phyloP scores from a whole-genome alignment of 192 early-diverging fungal species.

The Umbelopsis isabellina region DNA sequence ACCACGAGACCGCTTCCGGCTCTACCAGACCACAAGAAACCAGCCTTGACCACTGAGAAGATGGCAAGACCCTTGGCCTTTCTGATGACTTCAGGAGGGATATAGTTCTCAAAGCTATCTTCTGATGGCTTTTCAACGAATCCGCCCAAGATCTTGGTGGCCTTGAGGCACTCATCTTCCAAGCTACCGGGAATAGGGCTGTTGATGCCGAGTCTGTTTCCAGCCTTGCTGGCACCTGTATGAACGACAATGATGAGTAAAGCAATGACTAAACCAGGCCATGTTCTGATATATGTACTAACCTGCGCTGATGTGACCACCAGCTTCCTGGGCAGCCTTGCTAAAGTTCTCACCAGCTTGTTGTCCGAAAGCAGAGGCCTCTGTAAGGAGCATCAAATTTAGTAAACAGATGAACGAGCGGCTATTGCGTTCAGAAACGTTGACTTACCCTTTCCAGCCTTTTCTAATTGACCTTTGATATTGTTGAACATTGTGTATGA shows the following conservation, averaged over 20 bases:
- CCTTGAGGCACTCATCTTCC: slow-evolving; percentile 31
- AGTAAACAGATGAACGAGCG: not conserved
- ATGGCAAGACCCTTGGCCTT: slow-evolving; percentile 93
- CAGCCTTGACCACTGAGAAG: slow-evolving; percentile 92
- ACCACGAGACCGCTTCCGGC: slow-evolving; percentile 92
- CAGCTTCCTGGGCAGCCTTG: slow-evolving; percentile 18
- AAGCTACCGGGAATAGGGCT: slow-evolving; percentile 31
- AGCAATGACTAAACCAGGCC: not conserved
- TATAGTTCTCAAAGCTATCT: slow-evolving; percentile 65
- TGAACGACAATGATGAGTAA: not conserved
- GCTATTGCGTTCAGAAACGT: not conserved
- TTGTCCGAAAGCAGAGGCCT: slow-evolving; percentile 22
- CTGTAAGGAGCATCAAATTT: not conserved
- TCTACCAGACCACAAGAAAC: slow-evolving; percentile 89
- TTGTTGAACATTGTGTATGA: not conserved
- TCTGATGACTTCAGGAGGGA: slow-evolving; percentile 65
- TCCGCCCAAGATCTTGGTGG: slow-evolving; percentile 28
- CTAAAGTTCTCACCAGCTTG: slow-evolving; percentile 22
- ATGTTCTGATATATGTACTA: not conserved
- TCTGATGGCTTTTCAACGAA: slow-evolving; percentile 25
- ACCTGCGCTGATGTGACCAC: not conserved
- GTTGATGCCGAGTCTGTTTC: slow-evolving; percentile 25
- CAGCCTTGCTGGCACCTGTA: not conserved
- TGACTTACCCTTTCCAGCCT: slow-evolving; percentile 1
- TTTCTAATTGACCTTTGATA: not conserved